A percentile compares a stretch with the other conserved stretches of the same genome.
Evolutionary conservation across 805 yeast genomes (phyloP).

Genomic region (Nakazawaea peltata): DNA sequence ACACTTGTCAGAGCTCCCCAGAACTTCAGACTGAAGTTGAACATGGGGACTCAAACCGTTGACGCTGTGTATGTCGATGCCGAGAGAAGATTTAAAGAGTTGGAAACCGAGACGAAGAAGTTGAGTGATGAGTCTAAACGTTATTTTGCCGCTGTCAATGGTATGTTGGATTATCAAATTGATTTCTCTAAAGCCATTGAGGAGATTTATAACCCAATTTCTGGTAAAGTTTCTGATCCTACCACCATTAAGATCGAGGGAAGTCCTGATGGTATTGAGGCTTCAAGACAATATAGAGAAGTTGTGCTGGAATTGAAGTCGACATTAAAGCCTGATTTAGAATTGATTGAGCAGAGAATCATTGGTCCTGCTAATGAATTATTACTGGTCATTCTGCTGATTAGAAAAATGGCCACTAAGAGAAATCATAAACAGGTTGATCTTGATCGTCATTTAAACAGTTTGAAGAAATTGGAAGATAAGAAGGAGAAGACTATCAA

Average conservation of each 20-base stretch:
- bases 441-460: conserved; percentile 74
- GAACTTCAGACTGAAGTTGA: conserved; percentile 78
- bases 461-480: conserved; percentile 63
- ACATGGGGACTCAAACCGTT: conserved; percentile 71
- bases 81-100: conserved; percentile 89
- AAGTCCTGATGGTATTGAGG: conserved; percentile 93
- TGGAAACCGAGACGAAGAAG: conserved; percentile 84
- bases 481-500: conserved; percentile 80
- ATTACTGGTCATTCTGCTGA: conserved; percentile 68
- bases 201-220: conserved; percentile 92
- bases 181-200: conserved; percentile 95
- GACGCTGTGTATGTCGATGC: conserved; percentile 94
- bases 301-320: conserved; percentile 82
- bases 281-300: conserved; percentile 84
- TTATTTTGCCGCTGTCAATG: conserved; percentile 86
- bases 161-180: conserved; percentile 88
- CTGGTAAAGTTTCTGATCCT: conserved; percentile 89
- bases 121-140: conserved; percentile 84
- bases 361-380: conserved; percentile 90
- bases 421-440: conserved; percentile 94
- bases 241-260: conserved; percentile 82
- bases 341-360: conserved; percentile 82
- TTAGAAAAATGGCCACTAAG: conserved; percentile 91
- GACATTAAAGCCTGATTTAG: conserved; percentile 85
- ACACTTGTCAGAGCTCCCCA: conserved; percentile 87